Evolutionary conservation across 345 rosid genomes (phyloP).

Genomic region (Gossypioides kirkii): DNA sequence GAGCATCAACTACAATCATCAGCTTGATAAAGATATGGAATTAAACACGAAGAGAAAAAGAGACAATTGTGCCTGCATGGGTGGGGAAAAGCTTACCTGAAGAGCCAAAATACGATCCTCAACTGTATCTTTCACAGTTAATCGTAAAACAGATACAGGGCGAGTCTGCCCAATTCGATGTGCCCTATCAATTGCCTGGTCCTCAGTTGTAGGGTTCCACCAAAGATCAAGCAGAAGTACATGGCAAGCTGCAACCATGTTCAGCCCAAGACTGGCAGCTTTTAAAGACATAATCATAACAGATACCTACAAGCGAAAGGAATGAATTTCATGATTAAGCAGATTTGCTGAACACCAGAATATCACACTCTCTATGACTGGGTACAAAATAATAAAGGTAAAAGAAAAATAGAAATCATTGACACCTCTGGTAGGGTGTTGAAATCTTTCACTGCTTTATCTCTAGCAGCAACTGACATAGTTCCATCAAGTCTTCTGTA

Average conservation of each 20-base stretch:
- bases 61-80: not conserved
- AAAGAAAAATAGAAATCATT: not conserved
- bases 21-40: not conserved
- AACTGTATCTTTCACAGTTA: slow-evolving; percentile 85
- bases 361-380: not conserved
- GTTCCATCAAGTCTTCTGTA: slow-evolving; percentile 98
- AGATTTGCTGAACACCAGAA: not conserved
- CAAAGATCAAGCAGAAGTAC: slow-evolving; percentile 86
- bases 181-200: slow-evolving; percentile 96
- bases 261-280: slow-evolving; percentile 97
- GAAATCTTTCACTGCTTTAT: slow-evolving; percentile 95
- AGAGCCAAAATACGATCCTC: slow-evolving; percentile 90
- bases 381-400: not conserved
- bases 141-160: slow-evolving; percentile 73
- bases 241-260: slow-evolving; percentile 95
- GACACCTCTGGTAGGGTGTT: slow-evolving; percentile 86
- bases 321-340: not conserved
- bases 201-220: slow-evolving; percentile 99
- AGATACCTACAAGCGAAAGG: slow-evolving; percentile 46
- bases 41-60: not conserved
- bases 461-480: slow-evolving; percentile 89
- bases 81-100: slow-evolving; percentile 43
- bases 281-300: slow-evolving; percentile 96
- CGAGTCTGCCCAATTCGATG: slow-evolving; percentile 98
- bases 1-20: not conserved